These are phyloP conservation scores for Exophiala sp. DNA, from an alignment of 2,329 filamentous ascomycete genomes.

Conservation along the genomic window DNA sequence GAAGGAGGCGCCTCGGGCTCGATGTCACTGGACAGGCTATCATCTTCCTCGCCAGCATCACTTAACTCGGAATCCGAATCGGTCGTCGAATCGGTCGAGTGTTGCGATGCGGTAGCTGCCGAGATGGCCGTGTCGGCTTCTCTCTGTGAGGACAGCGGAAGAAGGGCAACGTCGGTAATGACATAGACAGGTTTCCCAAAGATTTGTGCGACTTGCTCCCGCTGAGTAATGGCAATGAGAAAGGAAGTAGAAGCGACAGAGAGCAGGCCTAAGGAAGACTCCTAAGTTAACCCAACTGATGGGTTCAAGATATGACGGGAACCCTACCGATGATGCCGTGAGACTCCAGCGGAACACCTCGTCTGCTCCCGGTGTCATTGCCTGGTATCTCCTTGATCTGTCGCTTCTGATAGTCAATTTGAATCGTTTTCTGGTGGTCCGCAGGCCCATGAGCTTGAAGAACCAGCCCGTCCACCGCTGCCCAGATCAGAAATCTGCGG, in stretches of 20 bases:
- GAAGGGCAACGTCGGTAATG: slow-evolving; percentile 83
- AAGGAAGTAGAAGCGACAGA: slow-evolving; percentile 75
- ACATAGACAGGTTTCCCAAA: slow-evolving; percentile 77
- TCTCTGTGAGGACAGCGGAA: slow-evolving; percentile 69
- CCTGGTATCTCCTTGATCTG: slow-evolving; percentile 43
- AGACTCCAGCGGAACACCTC: slow-evolving; percentile 41
- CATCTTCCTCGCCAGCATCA: slow-evolving; percentile 26
- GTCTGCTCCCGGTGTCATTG: slow-evolving; percentile 30
- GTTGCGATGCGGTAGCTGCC: slow-evolving; percentile 27
- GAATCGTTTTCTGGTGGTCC: slow-evolving; percentile 49
- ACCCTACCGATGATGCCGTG: slow-evolving; percentile 51
- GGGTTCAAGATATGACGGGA: slow-evolving; percentile 15
- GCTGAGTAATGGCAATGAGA: slow-evolving; percentile 76
- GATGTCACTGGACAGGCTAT: slow-evolving; percentile 1
- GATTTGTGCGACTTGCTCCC: slow-evolving; percentile 83
- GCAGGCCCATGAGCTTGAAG: slow-evolving; percentile 62
- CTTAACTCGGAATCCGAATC: slow-evolving; percentile 29
- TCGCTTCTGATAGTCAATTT: slow-evolving; percentile 62
- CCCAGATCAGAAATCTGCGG: slow-evolving; percentile 73
- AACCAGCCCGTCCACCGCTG: slow-evolving; percentile 74
- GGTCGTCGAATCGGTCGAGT: slow-evolving; percentile 14
- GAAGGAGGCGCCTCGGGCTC: slow-evolving; percentile 20
- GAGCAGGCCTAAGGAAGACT: slow-evolving; percentile 60
- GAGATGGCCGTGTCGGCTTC: slow-evolving; percentile 69
- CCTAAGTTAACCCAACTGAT: not conserved